Conservation (phyloP, 2,329 filamentous ascomycete species). For the Graphilbum fragrans region DNA sequence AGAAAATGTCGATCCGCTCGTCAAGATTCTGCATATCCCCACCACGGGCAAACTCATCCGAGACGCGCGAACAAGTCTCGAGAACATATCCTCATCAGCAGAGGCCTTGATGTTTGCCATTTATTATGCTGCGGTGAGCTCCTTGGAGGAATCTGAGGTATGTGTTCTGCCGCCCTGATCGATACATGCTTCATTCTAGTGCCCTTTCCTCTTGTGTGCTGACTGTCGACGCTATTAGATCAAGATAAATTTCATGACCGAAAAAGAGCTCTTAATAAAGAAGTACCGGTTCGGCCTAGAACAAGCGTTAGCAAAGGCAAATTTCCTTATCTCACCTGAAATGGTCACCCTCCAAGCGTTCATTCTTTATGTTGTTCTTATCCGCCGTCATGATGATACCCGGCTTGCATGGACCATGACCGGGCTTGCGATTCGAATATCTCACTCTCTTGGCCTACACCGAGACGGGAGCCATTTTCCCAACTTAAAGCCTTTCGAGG, state of each 20-base stretch:
- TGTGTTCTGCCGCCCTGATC: too few relatives aligned
- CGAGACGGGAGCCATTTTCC: slow-evolving; percentile 42
- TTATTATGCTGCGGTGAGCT: slow-evolving; percentile 45
- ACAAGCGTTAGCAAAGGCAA: slow-evolving; percentile 47
- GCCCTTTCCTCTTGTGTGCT: background rate
- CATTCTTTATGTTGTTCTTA: slow-evolving; percentile 42
- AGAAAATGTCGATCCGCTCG: slow-evolving; percentile 36
- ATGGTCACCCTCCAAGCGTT: slow-evolving; percentile 50
- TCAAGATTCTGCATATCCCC: slow-evolving; percentile 32
- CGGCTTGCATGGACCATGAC: slow-evolving; percentile 51
- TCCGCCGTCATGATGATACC: slow-evolving; percentile 37
- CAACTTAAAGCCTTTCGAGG: slow-evolving; percentile 44
- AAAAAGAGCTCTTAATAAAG: slow-evolving; percentile 31
- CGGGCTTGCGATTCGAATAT: slow-evolving; percentile 46
- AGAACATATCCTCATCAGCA: slow-evolving; percentile 40
- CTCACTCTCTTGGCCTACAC: slow-evolving; percentile 40
- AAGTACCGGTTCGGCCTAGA: slow-evolving; percentile 43
- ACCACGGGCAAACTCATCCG: slow-evolving; percentile 25
- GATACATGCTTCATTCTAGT: background rate
- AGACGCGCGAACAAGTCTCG: slow-evolving; percentile 41
- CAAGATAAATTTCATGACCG: slow-evolving; percentile 33
- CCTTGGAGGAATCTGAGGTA: slow-evolving; percentile 49
- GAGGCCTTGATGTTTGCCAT: slow-evolving; percentile 54
- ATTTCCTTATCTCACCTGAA: slow-evolving; percentile 48
- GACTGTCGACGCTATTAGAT: slow-evolving; percentile 24